A percentile compares a stretch with the other conserved stretches of the same genome.
phyloP scores from a whole-genome alignment of 139 green algal genomes.

The Cymbomonas tetramitiformis region DNA sequence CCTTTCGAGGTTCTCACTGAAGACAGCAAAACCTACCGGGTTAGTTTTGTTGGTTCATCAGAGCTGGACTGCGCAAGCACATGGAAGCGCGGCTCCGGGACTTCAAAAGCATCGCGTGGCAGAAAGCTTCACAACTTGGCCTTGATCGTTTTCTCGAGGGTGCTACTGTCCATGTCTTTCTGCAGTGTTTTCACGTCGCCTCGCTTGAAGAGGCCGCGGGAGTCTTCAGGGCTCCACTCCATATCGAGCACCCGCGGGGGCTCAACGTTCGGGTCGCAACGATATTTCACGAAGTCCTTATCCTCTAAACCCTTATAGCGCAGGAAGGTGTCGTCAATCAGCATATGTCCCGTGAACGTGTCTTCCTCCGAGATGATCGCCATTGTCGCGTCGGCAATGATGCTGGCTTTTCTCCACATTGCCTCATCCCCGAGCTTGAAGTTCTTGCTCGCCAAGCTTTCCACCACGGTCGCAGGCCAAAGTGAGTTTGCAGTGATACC shows the following conservation, averaged over 20 bases:
- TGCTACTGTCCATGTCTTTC: constrained; percentile 5
- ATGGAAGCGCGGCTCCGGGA: no score
- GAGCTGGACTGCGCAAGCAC: no score
- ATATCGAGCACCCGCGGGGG: constrained; percentile 6
- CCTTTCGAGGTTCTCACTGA: no score
- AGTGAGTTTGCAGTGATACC: constrained; percentile 7
- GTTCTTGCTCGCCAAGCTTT: constrained; percentile 7
- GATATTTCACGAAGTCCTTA: constrained; percentile 1
- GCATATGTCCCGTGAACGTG: background rate
- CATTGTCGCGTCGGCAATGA: constrained; percentile 11
- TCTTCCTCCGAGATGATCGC: background rate
- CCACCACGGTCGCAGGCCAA: constrained; percentile 19
- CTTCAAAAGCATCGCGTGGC: no score
- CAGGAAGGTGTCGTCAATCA: constrained; percentile 16
- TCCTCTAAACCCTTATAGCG: background rate
- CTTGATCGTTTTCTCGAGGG: no score
- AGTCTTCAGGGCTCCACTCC: background rate
- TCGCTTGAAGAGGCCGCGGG: background rate
- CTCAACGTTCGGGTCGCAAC: constrained; percentile 6
- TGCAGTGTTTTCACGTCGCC: constrained; percentile 10
- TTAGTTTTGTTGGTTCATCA: no score
- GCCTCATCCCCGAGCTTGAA: constrained; percentile 12
- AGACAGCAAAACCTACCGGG: no score
- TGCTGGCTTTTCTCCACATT: constrained; percentile 12
- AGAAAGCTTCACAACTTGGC: no score